Base-by-base conservation (phyloP, 2,329 filamentous ascomycete genomes). In the Ilyonectria sp. region DNA sequence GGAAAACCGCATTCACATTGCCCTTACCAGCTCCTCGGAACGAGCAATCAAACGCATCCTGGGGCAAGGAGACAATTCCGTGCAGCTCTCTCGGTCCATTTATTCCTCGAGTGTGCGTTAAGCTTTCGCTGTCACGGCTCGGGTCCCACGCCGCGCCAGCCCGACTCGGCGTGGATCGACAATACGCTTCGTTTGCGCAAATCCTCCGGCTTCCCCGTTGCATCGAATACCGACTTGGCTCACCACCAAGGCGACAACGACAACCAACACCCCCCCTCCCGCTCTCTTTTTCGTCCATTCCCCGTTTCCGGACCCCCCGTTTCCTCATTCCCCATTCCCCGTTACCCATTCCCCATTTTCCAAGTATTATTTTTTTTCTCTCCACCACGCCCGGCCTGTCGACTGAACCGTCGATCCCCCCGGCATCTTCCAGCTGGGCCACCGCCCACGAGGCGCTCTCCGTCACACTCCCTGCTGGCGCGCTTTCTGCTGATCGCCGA, bases 121-220 rank as follows among this genome's bases (percentile, higher is more conserved):
- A 70, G 71, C 69, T 73, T 70, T 60, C 58, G 35, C 69, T 60
- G 54, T 52, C 54, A 58, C 54, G 54, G 60, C 52, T 50, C 64
- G 61, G 57, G 67, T 68, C 59, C 61, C 59, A 72, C 66, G 56
- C 58, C 50, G 33, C 64, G 60, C 71, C 71, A 59, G 37, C 55
- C 60, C 31, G 57, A 65, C 46, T 47, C 67, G 58, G 59, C 33
- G 71, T 64, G 60, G 71, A 73, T 73, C 71, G 46, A 60, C 60
- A 58, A 26, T 29, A 69, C 53, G 15, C 47, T 11, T 29, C 46
- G 13, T 21, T 26, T 15, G 46, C 46, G 21, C 26, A 15, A 49
- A 49, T 29, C 46, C 68, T 70, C 70, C 70, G 65, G 52, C 57
- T 57, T 63, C 69, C 70, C 70, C 68, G 63, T 52, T 70, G 63